A percentile compares a stretch with the other conserved stretches of the same genome.
These are phyloP conservation scores for Alternaria burnsii DNA, from an alignment of 2,329 filamentous ascomycete species.

Conservation along the genomic window DNA sequence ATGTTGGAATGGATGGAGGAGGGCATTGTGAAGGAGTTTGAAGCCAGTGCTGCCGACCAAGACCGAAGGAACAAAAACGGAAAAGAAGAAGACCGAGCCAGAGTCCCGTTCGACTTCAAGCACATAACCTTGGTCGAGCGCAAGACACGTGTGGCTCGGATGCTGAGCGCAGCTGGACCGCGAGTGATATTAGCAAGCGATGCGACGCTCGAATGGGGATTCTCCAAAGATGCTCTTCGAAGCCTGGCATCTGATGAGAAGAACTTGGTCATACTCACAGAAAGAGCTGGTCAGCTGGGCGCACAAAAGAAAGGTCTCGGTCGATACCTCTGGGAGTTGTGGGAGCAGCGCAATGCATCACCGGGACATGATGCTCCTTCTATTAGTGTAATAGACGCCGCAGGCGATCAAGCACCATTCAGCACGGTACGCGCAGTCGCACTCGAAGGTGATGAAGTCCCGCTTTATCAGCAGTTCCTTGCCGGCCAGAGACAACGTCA, in stretches of 20 bases:
- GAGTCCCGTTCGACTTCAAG: conserved; percentile 88
- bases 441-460: conserved; percentile 77
- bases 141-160: conserved; percentile 78
- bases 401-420: conserved; percentile 56
- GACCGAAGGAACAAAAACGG: conserved; percentile 46
- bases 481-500: conserved; percentile 88
- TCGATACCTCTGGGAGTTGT: conserved; percentile 74
- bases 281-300: conserved; percentile 65
- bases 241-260: conserved; percentile 76
- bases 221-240: conserved; percentile 81
- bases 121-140: conserved; percentile 85
- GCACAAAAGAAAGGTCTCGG: conserved; percentile 62
- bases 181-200: conserved; percentile 91
- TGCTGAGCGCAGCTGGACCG: conserved; percentile 64
- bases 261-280: conserved; percentile 88
- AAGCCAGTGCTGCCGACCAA: conserved; percentile 60
- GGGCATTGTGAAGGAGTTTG: conserved; percentile 89
- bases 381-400: conserved; percentile 71
- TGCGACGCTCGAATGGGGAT: conserved; percentile 90
- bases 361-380: conserved; percentile 36
- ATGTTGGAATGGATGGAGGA: conserved; percentile 99
- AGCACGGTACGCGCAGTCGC: conserved; percentile 62
- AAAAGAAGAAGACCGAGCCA: conserved; percentile 59
- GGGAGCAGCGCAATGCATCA: conserved; percentile 39
- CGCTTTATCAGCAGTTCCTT: conserved; percentile 89